These are phyloP conservation scores for Trichoderma sp. DNA, from an alignment of 2,329 filamentous ascomycete genomes.

Conservation along the genomic window DNA sequence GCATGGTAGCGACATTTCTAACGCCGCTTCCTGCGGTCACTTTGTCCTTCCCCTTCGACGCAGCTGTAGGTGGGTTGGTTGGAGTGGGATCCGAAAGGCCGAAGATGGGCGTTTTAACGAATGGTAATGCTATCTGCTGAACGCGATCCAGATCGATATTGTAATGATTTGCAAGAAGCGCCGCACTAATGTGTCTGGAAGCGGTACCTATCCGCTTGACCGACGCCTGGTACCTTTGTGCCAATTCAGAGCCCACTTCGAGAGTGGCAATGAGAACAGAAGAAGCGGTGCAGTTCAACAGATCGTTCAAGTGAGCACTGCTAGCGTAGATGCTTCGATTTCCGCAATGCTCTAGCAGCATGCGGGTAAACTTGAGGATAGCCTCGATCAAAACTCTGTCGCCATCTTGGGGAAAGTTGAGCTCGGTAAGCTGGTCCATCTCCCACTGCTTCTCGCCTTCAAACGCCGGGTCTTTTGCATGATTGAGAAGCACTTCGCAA, in stretches of 20 bases:
- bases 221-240: conserved; percentile 89
- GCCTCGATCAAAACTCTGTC: conserved; percentile 80
- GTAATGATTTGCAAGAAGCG: conserved; percentile 82
- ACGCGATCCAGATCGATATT: conserved; percentile 79
- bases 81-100: conserved; percentile 57
- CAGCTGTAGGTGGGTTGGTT: conserved; percentile 58
- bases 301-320: conserved; percentile 83
- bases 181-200: conserved; percentile 68
- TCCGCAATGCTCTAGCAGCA: conserved; percentile 91
- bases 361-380: conserved; percentile 81
- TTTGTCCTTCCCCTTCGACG: conserved; percentile 78
- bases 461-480: conserved; percentile 55
- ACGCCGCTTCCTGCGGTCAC: conserved; percentile 39
- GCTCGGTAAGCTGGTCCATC: conserved; percentile 52
- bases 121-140: conserved; percentile 80
- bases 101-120: conserved; percentile 69
- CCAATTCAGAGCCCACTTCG: conserved; percentile 80
- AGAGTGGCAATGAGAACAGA: conserved; percentile 78
- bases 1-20: conserved; percentile 62
- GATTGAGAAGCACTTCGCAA: conserved; percentile 65
- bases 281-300: conserved; percentile 85
- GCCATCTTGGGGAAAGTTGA: conserved; percentile 73
- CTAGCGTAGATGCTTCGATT: conserved; percentile 96
- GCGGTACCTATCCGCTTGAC: conserved; percentile 74
- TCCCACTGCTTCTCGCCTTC: conserved; percentile 54